Evolutionary conservation across 2,329 filamentous ascomycete species (phyloP), one percentile per base, ranked within the genome.

Genomic region (Penicillium rolfsii): DNA sequence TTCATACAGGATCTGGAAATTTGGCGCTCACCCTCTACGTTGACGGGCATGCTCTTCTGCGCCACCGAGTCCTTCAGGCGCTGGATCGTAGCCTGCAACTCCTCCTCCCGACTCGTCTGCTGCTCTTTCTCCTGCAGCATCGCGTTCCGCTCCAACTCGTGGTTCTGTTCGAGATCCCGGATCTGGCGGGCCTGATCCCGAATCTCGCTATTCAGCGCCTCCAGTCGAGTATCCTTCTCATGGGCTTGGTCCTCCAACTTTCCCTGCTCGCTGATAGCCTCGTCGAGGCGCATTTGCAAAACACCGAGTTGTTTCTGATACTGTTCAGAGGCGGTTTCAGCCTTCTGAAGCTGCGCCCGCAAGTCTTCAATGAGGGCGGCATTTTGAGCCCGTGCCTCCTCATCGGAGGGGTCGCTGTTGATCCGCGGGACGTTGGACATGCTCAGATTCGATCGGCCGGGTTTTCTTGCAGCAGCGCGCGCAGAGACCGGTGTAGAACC

Each of bases 51-150:
- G 70, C 89, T 89, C 74, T 90, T 88, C 78, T 93, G 90, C 55
- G 91, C 89, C 69, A 97, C 81, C 53, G 87, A 90, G 75, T 97
- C 93, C 82, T 97, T 98, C 69, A 99, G 82, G 58, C 94, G 85
- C 79, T 96, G 92, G 72, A 98, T 95, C 57, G 94, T 90, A 60
- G 86, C 83, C 77, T 96, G 91, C 85, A 98, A 88, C 76, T 97
- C 93, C 73, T 97, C 93, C 74, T 97, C 93, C 59, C 89, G 85
- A 68, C 89, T 89, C 57, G 85, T 83, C 77, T 93, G 89, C 69
- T 96, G 91, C 67, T 97, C 93, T 80, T 96, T 95, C 76, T 98
- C 94, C 78, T 93, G 92, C 72, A 91, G 87, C 79, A 94, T 90
- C 57, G 91, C 87, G 72, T 89, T 91, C 64, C 92, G 87, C 79